phyloP scores from a whole-genome alignment of 108 stramenopile species.

The Hondaea fermentalgiana region DNA sequence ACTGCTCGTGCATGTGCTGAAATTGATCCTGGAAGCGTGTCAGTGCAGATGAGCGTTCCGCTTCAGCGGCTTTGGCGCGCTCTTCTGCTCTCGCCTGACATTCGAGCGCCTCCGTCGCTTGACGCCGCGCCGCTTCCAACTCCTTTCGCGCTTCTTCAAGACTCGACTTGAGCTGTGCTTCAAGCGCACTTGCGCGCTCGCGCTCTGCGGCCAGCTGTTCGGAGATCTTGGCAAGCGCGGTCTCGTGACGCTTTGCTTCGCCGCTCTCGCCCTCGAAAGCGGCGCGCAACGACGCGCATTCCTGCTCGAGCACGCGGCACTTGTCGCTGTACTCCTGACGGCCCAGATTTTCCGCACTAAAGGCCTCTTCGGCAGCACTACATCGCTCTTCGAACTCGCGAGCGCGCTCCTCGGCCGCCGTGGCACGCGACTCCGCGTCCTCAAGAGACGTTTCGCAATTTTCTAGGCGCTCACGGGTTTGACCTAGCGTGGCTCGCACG shows the following conservation, averaged over 20 bases:
- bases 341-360: not conserved
- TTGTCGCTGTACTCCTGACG: not conserved
- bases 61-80: not conserved
- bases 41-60: not conserved
- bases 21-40: not conserved
- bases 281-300: not conserved
- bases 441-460: not conserved
- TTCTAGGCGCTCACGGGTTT: not conserved
- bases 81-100: not conserved
- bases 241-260: not conserved
- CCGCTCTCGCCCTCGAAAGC: not conserved
- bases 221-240: not conserved
- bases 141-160: not conserved
- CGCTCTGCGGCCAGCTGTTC: not conserved
- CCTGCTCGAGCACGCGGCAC: not conserved
- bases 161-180: not conserved
- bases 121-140: not conserved
- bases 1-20: not conserved
- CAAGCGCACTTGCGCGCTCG: not conserved
- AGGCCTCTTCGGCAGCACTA: not conserved
- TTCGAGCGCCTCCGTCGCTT: not conserved
- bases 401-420: not conserved
- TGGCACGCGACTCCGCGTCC: not conserved
- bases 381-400: not conserved
- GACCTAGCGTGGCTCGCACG: not conserved